Conservation (phyloP, 2,329 filamentous ascomycete species). For the Verticillium longisporum region DNA sequence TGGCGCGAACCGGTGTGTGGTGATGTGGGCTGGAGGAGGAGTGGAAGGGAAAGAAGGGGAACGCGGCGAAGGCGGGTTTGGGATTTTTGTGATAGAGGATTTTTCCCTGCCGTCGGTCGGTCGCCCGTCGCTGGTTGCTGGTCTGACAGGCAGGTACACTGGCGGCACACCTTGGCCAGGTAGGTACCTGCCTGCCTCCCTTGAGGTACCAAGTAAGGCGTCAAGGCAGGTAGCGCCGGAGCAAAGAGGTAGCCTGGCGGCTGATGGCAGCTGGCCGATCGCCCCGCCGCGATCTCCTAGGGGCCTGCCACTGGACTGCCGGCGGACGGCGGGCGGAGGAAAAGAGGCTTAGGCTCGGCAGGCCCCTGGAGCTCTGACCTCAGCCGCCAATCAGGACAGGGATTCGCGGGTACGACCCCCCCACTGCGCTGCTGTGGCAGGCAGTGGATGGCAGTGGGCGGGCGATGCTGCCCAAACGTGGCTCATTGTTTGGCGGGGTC, state of each 20-base stretch:
- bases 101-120: background rate
- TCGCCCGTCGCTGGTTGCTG: no score
- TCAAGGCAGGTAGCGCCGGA: no score
- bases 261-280: background rate
- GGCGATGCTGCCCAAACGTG: background rate
- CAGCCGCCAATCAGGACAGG: background rate
- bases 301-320: background rate
- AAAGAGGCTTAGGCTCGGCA: slow-evolving; percentile 1
- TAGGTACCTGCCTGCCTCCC: background rate
- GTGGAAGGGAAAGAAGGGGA: slow-evolving; percentile 9
- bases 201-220: no score
- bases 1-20: slow-evolving; percentile 36
- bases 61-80: slow-evolving; percentile 6
- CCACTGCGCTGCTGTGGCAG: background rate
- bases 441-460: background rate
- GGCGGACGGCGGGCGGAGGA: background rate
- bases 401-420: background rate
- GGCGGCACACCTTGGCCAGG: no score
- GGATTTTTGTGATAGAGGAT: background rate
- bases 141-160: no score
- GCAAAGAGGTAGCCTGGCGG: background rate
- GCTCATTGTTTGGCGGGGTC: no score
- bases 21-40: slow-evolving; percentile 12
- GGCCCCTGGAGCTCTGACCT: slow-evolving; percentile 1
- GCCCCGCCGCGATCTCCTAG: background rate